phyloP scores from a whole-genome alignment of 139 green algal genomes.

The Bryopsis sp. region DNA sequence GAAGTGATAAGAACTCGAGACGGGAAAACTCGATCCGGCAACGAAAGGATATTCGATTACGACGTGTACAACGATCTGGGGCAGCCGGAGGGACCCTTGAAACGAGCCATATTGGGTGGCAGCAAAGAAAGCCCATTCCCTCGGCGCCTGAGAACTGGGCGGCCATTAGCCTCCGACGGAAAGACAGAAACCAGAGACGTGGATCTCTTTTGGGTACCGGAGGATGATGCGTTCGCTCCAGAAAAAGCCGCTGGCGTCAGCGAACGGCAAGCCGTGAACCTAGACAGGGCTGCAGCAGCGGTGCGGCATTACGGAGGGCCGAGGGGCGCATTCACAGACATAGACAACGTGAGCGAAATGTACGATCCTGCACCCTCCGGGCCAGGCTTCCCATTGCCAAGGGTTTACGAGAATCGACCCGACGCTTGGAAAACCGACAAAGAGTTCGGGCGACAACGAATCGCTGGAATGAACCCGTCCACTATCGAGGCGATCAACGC shows the following conservation, averaged over 20 bases:
- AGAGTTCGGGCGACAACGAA: constrained; percentile 31
- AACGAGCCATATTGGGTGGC: neutral
- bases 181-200: too few relatives aligned
- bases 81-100: neutral
- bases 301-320: too few relatives aligned
- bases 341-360: too few relatives aligned
- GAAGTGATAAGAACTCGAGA: neutral
- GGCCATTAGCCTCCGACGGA: neutral
- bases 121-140: neutral
- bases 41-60: constrained; percentile 1
- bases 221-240: too few relatives aligned
- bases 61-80: constrained; percentile 3
- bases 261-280: too few relatives aligned
- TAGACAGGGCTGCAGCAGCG: too few relatives aligned
- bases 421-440: constrained; percentile 22
- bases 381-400: constrained; percentile 15
- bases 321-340: too few relatives aligned
- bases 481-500: constrained; percentile 21
- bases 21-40: neutral
- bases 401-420: constrained; percentile 13
- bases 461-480: constrained; percentile 33
- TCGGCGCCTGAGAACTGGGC: neutral
- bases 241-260: too few relatives aligned
- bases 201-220: too few relatives aligned
- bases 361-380: too few relatives aligned